Conservation (phyloP, 345 rosid genomes). For the Linum usitatissimum region DNA sequence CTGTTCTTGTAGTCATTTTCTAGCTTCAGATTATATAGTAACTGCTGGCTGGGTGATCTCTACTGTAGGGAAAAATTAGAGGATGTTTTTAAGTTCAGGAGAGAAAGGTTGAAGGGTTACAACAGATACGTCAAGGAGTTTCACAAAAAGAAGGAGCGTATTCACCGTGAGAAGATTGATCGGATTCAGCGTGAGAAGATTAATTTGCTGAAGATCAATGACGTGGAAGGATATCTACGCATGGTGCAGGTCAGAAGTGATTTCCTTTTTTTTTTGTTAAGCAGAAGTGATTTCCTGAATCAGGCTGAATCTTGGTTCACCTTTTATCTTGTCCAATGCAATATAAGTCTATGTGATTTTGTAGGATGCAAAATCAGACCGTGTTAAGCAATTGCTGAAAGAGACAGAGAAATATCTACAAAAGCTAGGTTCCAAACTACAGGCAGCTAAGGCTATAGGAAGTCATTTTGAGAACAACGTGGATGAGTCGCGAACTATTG, state of each 20-base stretch:
- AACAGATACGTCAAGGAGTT: slow-evolving; percentile 82
- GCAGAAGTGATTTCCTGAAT: slow-evolving; percentile 17
- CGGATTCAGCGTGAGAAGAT: slow-evolving; percentile 94
- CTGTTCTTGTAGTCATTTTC: background rate
- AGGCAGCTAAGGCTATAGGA: slow-evolving; percentile 51
- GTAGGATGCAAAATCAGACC: slow-evolving; percentile 90
- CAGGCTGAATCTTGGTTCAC: slow-evolving; percentile 3
- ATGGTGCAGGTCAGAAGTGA: slow-evolving; percentile 70
- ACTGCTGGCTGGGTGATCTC: slow-evolving; percentile 19
- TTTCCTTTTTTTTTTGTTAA: no score
- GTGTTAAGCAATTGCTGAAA: slow-evolving; percentile 75
- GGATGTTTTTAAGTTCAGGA: slow-evolving; percentile 62
- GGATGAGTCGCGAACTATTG: slow-evolving; percentile 40
- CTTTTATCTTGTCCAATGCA: slow-evolving; percentile 12
- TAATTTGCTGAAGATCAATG: slow-evolving; percentile 81
- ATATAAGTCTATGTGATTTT: slow-evolving; percentile 7
- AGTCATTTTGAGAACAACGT: slow-evolving; percentile 49
- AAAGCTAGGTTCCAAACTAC: slow-evolving; percentile 77
- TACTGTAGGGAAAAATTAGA: slow-evolving; percentile 72
- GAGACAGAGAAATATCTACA: slow-evolving; percentile 92
- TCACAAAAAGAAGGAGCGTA: slow-evolving; percentile 84
- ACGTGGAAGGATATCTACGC: slow-evolving; percentile 91
- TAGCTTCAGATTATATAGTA: slow-evolving; percentile 1
- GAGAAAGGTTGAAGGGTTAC: slow-evolving; percentile 86
- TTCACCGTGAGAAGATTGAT: slow-evolving; percentile 87